Evolutionary conservation across 139 green algal species (phyloP).

Genomic region (Mychonastes homosphaera): DNA sequence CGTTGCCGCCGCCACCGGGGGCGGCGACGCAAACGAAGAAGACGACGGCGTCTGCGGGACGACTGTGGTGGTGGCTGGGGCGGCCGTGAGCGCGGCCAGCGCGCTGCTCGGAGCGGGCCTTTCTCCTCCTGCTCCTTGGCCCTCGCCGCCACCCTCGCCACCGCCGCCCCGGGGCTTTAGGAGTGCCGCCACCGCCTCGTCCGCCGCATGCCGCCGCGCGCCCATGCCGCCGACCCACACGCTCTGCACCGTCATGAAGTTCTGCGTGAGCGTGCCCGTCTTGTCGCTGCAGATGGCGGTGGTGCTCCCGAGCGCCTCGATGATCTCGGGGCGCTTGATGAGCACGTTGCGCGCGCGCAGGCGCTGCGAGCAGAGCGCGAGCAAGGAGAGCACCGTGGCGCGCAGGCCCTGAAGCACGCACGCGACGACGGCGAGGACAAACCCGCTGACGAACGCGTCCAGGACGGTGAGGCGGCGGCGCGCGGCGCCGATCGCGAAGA

Average conservation of each 20-base stretch:
- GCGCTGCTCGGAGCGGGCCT: too few species aligned
- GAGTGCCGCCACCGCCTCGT: too few species aligned
- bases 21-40: too few species aligned
- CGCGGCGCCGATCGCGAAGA: constrained; percentile 21
- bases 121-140: too few species aligned
- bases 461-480: constrained; percentile 6
- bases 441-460: constrained; percentile 27
- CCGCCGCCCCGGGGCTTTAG: too few species aligned
- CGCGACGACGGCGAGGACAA: constrained; percentile 32
- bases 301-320: constrained; percentile 29
- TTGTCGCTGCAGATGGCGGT: constrained; percentile 35
- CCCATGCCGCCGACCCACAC: too few species aligned
- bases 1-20: too few species aligned
- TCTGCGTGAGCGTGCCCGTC: constrained; percentile 28
- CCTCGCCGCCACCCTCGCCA: too few species aligned
- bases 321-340: constrained; percentile 32
- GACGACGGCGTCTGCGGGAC: too few species aligned
- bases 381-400: constrained; percentile 26
- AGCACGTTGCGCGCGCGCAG: constrained; percentile 26
- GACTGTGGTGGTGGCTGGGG: too few species aligned
- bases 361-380: constrained; percentile 23
- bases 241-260: constrained; percentile 33
- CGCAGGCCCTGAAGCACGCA: constrained; percentile 33
- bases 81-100: too few species aligned
- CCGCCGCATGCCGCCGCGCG: too few species aligned